Evolutionary conservation across 768 basidiomycete species (phyloP), one percentile per base, ranked within the genome.

Genomic region (Naematelia encephala): DNA sequence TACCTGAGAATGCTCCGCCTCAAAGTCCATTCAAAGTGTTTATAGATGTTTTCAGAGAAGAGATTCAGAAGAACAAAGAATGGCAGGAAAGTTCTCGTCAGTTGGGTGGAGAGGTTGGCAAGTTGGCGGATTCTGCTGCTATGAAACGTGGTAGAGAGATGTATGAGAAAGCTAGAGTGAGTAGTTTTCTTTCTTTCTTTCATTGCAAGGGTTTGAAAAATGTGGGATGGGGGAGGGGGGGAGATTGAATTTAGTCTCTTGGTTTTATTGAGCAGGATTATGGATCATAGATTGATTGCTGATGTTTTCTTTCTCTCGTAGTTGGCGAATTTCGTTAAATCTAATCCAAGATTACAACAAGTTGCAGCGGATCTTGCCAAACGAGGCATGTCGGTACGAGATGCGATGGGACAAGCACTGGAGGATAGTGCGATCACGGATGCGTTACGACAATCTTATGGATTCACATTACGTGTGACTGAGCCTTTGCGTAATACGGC

Each of bases 71-170:
- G 82, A 94, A 90, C 74, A 80, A 91, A 63, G 93, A 94, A 76
- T 82, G 96, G 51, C 91, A 94, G 80, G 93, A 98, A 29, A 94
- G 94, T 78, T 88, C 97, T 49, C 93, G 92, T 80, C 91, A 96
- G 79, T 82, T 99, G 16, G 91, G 94, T 79, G 96, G 96, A 62
- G 92, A 98, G 77, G 94, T 96, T 34, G 90, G 91, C 80, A 96
- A 96, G 79, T 79, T 97, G 50, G 93, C 97, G 81, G 96, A 97
- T 76, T 91, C 90, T 54, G 91, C 94, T 74, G 88, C 92, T 13
- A 87, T 99, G 91, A 91, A 90, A 80, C 84, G 83, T 69, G 92
- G 92, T 1, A 84, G 83, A 74, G 91, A 89, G 51, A 86, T 90
- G 59, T 98, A 98, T 79, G 94, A 98, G 80, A 85, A 88, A 61